Base-by-base conservation (phyloP, 148 eudicot genomes). In the Rhododendron ovatum region DNA sequence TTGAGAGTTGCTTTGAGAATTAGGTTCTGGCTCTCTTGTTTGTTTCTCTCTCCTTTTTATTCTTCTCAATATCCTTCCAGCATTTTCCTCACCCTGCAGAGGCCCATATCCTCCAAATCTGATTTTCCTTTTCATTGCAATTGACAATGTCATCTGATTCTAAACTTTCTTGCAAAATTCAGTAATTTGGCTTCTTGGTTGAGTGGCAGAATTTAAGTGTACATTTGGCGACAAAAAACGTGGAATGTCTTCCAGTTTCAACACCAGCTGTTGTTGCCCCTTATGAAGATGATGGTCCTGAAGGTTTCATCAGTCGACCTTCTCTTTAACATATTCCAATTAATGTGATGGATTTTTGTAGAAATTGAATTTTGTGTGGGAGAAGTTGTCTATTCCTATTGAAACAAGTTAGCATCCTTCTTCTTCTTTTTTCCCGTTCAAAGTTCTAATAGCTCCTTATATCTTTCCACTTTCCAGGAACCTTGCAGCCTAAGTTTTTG, bases 231-330 rank as follows among this genome's bases (percentile, higher is more conserved):
- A 85, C 88, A 86, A 91, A 89, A 76, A 85, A 90, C 83, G 91
- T 95, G 67, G 86, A 48, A 65, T 95, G 61, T 88, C 82, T 76
- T 85, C 90, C 94, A 28, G 91, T 98, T 88, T 93, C 93, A 51
- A 90, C 98, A 35, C 96, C 95, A 11, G 96, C 99, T 67, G 93
- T 93, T 85, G 89, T 98, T 85, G 93, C 96, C 87, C 91, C 96
- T 81, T 90, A 88, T 67, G 88, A 86, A 82, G 82, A 86, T 78
- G 84, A 85, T 73, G 91, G 90, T 81, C 48, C 84, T 84, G 91
- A 89, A 86, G 93, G 91, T 91, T 82, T 78, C 17, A 43, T 77
- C 67, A 13, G 80, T 33, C 37, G 30, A 81, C 24, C 12, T n/a
- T 41, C 76, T 69, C 65, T 11, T 86, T 41, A 17, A 37, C 50